Base-by-base conservation (phyloP, 768 basidiomycete species). In the Leucogyrophana mollusca region DNA sequence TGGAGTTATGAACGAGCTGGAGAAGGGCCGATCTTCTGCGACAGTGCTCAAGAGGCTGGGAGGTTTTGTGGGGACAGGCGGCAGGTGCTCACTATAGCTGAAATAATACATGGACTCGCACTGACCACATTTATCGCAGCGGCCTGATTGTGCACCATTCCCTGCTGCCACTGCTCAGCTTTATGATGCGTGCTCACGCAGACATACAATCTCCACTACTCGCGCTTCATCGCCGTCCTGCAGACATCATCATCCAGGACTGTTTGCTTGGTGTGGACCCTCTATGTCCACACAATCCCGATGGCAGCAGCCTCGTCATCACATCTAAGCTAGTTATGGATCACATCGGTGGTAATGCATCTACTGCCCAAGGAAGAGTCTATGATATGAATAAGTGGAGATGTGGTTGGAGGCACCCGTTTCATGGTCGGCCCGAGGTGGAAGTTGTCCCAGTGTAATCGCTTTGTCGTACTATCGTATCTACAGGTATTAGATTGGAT, bases 331-430 rank as follows among this genome's bases (percentile, higher is more conserved):
- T 72, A 13, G 59, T 73, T 20, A 64, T 73, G 62, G 72, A 73
- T 52, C 69, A 72, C 45, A 67, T 75, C 20, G 72, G 73, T 20
- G 71, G 63, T 11, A 56, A 54, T 48, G 59, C 56, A 10, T 71
- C 70, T 35, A 75, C 71, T 4, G 61, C 61, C 34, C 34, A 24
- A 5, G 56, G 61, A 4, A 67, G 71, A 42, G 25, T 40, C 3
- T 58, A 61, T 9, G 63, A 66, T 24, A 35, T 49, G 9, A 61
- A 68, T 23, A 69, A 70, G 46, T 73, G 72, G 70, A 61, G 65
- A 45, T 75, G 73, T 48, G 67, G 71, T n/a, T 74, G 71, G 73
- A 61, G 72, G 17, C 71, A 73, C 58, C 64, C 71, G 21, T 73
- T 74, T 45, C 71, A 76, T 53, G 72, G 71, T 22, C 54, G 56